Percentiles rank a stretch among this genome's conserved stretches.
phyloP scores from a whole-genome alignment of 2,329 filamentous ascomycete species.

The Venturia nashicola region DNA sequence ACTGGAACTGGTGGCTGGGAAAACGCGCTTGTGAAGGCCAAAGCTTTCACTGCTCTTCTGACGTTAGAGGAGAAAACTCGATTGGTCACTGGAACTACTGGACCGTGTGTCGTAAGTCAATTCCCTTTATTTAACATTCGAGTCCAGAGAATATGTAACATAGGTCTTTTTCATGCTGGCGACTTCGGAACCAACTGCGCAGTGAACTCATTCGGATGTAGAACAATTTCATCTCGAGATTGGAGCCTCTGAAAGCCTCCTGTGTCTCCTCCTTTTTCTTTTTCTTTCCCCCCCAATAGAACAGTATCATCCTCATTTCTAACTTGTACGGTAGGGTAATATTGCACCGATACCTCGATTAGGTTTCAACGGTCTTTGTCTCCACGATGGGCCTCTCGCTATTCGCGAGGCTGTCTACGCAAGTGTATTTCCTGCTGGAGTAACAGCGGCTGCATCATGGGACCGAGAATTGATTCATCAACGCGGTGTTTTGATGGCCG shows the following conservation, averaged over 20 bases:
- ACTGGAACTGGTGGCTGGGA: constrained; percentile 18
- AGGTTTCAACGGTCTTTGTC: constrained; percentile 24
- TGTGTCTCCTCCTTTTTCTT: no score
- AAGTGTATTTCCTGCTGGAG: constrained; percentile 27
- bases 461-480: constrained; percentile 21
- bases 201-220: no score
- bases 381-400: constrained; percentile 28
- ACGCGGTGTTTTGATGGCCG: constrained; percentile 21
- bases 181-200: no score
- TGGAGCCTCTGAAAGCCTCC: no score
- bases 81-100: constrained; percentile 22
- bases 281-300: no score
- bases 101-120: constrained; percentile 2
- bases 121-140: not conserved
- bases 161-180: not conserved
- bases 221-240: no score
- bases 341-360: constrained; percentile 24
- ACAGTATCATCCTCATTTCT: not conserved
- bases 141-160: not conserved
- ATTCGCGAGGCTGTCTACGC: constrained; percentile 26
- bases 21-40: constrained; percentile 27
- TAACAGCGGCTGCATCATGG: constrained; percentile 28
- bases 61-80: constrained; percentile 27
- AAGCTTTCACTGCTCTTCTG: constrained; percentile 26
- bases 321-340: constrained; percentile 20